Percentiles rank a stretch among this genome's conserved stretches.
Evolutionary conservation across 768 basidiomycete species (phyloP).

Genomic region (Filobasidium floriforme): DNA sequence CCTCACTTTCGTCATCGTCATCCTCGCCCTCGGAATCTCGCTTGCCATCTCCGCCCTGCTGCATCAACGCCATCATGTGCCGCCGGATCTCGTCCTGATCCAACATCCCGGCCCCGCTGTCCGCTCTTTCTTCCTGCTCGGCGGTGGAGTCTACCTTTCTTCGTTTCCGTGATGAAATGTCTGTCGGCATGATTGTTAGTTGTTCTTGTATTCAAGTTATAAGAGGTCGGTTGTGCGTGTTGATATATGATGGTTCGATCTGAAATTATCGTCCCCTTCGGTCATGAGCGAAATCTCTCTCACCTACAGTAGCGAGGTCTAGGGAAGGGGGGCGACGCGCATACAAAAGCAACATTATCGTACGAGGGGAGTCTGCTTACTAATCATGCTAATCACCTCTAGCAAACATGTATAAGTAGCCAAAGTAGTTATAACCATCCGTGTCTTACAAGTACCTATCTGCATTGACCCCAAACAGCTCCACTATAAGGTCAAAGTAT

Average conservation of each 20-base stretch:
- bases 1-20: background rate
- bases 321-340: too few relatives aligned
- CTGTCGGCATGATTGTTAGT: background rate
- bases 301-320: too few relatives aligned
- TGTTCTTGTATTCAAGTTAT: too few relatives aligned
- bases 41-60: background rate
- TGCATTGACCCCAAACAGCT: too few relatives aligned
- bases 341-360: too few relatives aligned
- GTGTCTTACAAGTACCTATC: background rate
- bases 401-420: too few relatives aligned
- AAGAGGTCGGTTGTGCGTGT: too few relatives aligned
- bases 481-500: too few relatives aligned
- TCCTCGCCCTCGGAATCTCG: background rate
- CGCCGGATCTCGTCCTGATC: constrained; percentile 20
- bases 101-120: background rate
- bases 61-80: constrained; percentile 19
- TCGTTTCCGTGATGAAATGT: background rate
- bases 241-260: background rate
- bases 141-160: constrained; percentile 2
- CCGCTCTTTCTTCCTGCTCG: background rate
- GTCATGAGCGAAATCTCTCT: too few relatives aligned
- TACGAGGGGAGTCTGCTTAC: too few relatives aligned
- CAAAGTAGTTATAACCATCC: too few relatives aligned
- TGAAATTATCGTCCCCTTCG: background rate
- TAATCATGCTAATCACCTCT: too few relatives aligned